These are phyloP conservation scores for Fusarium piperis DNA, from an alignment of 2,329 filamentous ascomycete genomes.

Conservation along the genomic window DNA sequence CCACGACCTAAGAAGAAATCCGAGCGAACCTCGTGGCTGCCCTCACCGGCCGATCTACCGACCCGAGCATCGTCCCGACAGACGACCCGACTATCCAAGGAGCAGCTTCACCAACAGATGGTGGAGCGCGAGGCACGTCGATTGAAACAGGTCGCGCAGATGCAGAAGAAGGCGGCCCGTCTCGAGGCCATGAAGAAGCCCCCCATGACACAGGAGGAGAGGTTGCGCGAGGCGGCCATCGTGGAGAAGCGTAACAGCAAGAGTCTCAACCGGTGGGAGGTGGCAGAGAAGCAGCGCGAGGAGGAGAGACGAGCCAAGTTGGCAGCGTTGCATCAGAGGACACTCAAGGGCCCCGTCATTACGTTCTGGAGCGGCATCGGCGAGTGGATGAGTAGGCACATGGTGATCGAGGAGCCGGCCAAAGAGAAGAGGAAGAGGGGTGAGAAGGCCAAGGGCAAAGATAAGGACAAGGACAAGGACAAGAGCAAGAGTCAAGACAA, in stretches of 20 bases:
- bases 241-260: constrained; percentile 89
- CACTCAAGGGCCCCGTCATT: constrained; percentile 87
- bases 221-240: constrained; percentile 81
- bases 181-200: constrained; percentile 80
- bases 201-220: constrained; percentile 86
- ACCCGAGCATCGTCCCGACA: constrained; percentile 67
- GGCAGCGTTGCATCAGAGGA: constrained; percentile 87
- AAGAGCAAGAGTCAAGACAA: constrained; percentile 39
- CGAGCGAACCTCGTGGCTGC: constrained; percentile 68
- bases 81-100: constrained; percentile 68
- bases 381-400: constrained; percentile 77
- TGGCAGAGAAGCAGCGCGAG: constrained; percentile 87
- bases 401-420: constrained; percentile 71
- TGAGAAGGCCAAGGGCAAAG: constrained; percentile 46
- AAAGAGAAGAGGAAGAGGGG: constrained; percentile 64
- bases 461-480: constrained; percentile 23
- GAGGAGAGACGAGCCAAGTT: constrained; percentile 85
- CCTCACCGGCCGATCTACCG: constrained; percentile 62
- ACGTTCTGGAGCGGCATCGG: constrained; percentile 94
- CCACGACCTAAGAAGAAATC: constrained; percentile 68
- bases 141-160: constrained; percentile 73
- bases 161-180: constrained; percentile 75
- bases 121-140: constrained; percentile 76
- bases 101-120: constrained; percentile 75
- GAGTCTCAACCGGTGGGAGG: constrained; percentile 93